These are phyloP conservation scores for Scytalidium sp. DNA, from an alignment of 2,329 filamentous ascomycete species.

Conservation along the genomic window DNA sequence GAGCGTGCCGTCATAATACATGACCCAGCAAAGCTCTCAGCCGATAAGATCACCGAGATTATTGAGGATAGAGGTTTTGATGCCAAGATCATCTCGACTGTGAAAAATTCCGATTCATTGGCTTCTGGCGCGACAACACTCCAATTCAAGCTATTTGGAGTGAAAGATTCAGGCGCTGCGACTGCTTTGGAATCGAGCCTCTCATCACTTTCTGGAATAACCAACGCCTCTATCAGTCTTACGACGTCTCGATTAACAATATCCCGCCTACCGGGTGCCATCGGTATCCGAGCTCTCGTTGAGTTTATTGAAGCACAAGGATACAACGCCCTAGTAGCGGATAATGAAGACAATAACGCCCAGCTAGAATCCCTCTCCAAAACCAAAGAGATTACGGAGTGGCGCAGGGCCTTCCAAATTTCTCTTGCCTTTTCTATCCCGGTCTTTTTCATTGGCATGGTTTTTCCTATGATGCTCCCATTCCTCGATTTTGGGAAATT, in stretches of 20 bases:
- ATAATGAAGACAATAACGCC: conserved; percentile 93
- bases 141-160: conserved; percentile 82
- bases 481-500: conserved; percentile 73
- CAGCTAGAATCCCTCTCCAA: conserved; percentile 95
- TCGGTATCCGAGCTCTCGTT: conserved; percentile 80
- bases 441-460: conserved; percentile 90
- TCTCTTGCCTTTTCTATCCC: conserved; percentile 82
- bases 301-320: conserved; percentile 78
- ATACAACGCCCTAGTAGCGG: conserved; percentile 84
- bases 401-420: conserved; percentile 75
- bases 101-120: conserved; percentile 52
- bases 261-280: conserved; percentile 65
- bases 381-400: conserved; percentile 93
- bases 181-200: conserved; percentile 68
- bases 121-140: conserved; percentile 54
- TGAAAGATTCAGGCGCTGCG: conserved; percentile 69
- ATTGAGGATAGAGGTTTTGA: conserved; percentile 92
- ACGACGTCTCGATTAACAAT: conserved; percentile 72
- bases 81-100: conserved; percentile 75
- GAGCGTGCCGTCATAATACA: conserved; percentile 89
- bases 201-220: conserved; percentile 64
- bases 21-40: conserved; percentile 65
- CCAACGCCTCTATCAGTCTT: conserved; percentile 70
- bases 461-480: conserved; percentile 82
- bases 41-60: conserved; percentile 73